A percentile compares a stretch with the other conserved stretches of the same genome.
phyloP scores from a whole-genome alignment of 192 early-diverging fungal species.

The Endogone sp. region DNA sequence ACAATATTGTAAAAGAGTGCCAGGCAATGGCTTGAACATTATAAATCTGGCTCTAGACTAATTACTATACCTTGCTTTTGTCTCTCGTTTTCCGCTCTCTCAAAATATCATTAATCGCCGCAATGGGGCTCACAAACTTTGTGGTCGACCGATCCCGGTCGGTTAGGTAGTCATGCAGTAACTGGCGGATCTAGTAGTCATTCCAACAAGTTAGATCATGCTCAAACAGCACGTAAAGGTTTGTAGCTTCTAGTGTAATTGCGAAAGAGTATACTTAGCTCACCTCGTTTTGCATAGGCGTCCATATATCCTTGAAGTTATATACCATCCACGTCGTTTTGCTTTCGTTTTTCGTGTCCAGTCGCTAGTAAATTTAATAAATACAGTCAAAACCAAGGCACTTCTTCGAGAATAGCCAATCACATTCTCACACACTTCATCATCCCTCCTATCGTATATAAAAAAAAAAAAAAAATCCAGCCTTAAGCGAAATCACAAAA shows the following conservation, averaged over 20 bases:
- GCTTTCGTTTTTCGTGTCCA: neutral
- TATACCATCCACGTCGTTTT: conserved; percentile 27
- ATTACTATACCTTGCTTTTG: conserved; percentile 5
- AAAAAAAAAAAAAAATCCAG: no score
- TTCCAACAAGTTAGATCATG: neutral
- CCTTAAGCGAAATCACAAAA: no score
- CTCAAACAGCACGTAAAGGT: no score
- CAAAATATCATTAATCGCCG: conserved; percentile 23
- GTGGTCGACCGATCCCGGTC: conserved; percentile 26
- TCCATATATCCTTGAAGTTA: conserved; percentile 46
- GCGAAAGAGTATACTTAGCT: no score
- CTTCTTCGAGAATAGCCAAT: no score
- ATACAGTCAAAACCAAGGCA: no score
- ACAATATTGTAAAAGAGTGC: neutral
- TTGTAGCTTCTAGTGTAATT: no score
- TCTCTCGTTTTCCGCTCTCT: conserved; percentile 1
- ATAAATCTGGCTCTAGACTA: no score
- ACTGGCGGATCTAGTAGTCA: conserved; percentile 25
- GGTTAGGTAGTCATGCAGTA: conserved; percentile 42
- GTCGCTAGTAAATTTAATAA: no score
- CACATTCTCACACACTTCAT: no score
- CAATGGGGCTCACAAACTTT: conserved; percentile 13
- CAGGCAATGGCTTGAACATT: no score
- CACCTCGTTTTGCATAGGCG: conserved; percentile 41
- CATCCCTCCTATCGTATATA: no score